Base-by-base conservation (phyloP, 1,139 yeast species). In the Saccharomyces hybrid region DNA sequence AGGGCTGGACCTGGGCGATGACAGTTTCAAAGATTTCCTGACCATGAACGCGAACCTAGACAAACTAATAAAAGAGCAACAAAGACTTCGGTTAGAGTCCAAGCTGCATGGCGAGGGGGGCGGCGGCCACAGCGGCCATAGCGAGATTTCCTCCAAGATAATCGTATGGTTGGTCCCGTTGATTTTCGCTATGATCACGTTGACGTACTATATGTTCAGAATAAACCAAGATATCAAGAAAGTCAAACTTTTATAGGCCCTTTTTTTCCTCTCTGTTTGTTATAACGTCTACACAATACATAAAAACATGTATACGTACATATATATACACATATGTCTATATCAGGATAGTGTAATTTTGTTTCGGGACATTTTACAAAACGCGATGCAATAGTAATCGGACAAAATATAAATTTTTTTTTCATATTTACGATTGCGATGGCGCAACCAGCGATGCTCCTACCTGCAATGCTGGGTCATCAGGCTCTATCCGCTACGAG, bases 221-320 rank as follows among this genome's bases (percentile, higher is more conserved):
- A 56, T 70, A 21, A 71, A 71, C 54, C 69, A 68, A 55, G 73
- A 70, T 47, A 69, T 61, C 38, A 61, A 68, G 47, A 70, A 68
- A 55, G 62, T 67, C 26, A 70, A 70, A 50, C 56, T 69, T 16
- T 52, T 68, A 28, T 69, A 54, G 21, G 6, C 24, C 11, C 31
- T 46, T 16, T n/a, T 19, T 12, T 38, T 11, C 9, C 3, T 34
- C 3, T 34, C 11, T 11, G 24, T 38, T 38, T 9, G 9, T 16
- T 14, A 34, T 34, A 34, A 14, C 4, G 16, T 14, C 26, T 34
- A 34, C 21, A 7, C 11, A 34, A 16, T 31, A 14, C 9, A 38
- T 32, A 11, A 16, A 11, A 9, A 12, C 12, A 19, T 16, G 16
- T 16, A 16, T 19, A 16, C 11, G 44, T 16, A 5, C 14, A 34